Base-by-base conservation (phyloP, 768 basidiomycete species). In the Mycena epipterygia region DNA sequence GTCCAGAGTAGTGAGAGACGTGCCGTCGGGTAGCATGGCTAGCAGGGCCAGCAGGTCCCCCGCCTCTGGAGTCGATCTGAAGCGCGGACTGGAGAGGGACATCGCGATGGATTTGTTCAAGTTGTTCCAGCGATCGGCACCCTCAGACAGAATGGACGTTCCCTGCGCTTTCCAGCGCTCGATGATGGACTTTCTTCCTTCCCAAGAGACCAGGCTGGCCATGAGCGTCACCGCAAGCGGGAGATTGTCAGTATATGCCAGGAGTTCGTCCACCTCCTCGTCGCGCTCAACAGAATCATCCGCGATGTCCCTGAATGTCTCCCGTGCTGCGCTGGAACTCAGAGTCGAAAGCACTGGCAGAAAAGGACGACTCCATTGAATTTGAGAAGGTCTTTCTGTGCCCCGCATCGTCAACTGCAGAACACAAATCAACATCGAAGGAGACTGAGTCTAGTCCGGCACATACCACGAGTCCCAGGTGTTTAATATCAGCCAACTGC, bases 31-130 rank as follows among this genome's bases (percentile, higher is more conserved):
- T 5, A 55, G 53, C 53, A 55, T 55, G 33, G 53, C 53, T 21
- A 55, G 33, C 21, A 55, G n/a, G 21, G 53, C 21, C 33, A 55
- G 33, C 21, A 55, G 21, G 33, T 33, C n/a, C 33, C 37, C 21
- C 6, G 53, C 53, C 4, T 58, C 27, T 29, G 56, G 39, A 2
- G 37, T 58, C 14, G 56, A 58, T 2, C 27, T 58, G 56, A 58
- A 58, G 14, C 59, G 59, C 6, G 59, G 59, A n/a, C 59, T 60
- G 5, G 59, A 60, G 21, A 60, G 46, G 4, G 59, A 60, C n/a
- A 60, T 46, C n/a, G 46, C 46, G 16, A 60, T 60, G 46, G 59
- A 60, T n/a, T n/a, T 60, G 59, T 60, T 48, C 44, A 60, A 19
- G 44, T 60, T 60, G 32, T 17, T 33, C 12, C 59, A 19, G 44